phyloP scores from a whole-genome alignment of 768 basidiomycete genomes.

The Mycena sanguinolenta region DNA sequence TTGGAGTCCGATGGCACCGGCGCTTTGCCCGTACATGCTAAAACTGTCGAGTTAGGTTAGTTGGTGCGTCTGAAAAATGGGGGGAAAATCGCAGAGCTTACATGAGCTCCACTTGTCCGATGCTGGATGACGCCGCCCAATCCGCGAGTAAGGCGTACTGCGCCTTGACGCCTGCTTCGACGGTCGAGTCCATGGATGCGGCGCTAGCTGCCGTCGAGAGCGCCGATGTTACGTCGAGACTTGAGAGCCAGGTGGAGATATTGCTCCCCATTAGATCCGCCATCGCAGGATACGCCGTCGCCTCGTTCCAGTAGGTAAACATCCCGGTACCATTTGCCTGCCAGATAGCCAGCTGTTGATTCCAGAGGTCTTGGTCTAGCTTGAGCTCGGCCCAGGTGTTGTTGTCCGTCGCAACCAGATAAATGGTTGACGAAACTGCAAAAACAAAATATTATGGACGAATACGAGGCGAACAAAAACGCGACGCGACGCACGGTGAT shows the following conservation, averaged over 20 bases:
- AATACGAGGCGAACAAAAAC: not conserved
- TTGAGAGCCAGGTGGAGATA: conserved; percentile 17
- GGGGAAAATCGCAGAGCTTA: not conserved
- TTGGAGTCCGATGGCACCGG: conserved; percentile 27
- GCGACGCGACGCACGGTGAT: conserved; percentile 26
- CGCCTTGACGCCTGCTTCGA: conserved; percentile 34
- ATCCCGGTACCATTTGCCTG: conserved; percentile 32
- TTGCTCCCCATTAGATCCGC: conserved; percentile 29
- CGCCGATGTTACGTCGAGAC: conserved; percentile 13
- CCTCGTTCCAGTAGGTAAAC: conserved; percentile 40
- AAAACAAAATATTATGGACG: not conserved
- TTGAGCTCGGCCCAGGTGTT: conserved; percentile 36
- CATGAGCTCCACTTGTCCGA: conserved; percentile 38
- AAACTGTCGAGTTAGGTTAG: conserved; percentile 18
- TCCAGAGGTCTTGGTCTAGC: conserved; percentile 19
- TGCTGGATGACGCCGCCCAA: conserved; percentile 27
- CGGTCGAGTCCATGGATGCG: conserved; percentile 32
- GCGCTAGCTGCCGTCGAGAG: conserved; percentile 27
- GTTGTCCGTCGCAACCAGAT: conserved; percentile 30
- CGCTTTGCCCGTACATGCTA: conserved; percentile 32
- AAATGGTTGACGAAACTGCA: conserved; percentile 20
- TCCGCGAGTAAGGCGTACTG: conserved; percentile 26
- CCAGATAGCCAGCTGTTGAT: conserved; percentile 35
- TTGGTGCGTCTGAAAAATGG: not conserved
- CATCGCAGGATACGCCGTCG: conserved; percentile 32